These are phyloP conservation scores for Diaporthe citriasiana DNA, from an alignment of 2,329 filamentous ascomycete genomes.

Conservation along the genomic window DNA sequence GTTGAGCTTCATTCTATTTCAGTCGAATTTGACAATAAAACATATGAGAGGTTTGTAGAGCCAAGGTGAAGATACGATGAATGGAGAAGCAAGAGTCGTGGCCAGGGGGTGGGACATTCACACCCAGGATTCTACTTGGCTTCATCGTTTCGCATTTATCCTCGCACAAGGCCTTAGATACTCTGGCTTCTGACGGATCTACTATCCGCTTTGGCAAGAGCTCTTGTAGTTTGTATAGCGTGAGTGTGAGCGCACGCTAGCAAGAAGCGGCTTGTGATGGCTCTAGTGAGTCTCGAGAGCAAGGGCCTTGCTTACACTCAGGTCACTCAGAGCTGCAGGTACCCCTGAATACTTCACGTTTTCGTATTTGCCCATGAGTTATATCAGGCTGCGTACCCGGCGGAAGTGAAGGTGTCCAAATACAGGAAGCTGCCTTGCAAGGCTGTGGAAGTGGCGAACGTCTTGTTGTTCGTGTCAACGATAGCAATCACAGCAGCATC, in stretches of 20 bases:
- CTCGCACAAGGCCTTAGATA: neutral
- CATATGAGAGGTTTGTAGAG: neutral
- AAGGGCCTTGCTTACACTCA: neutral
- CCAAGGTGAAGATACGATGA: neutral
- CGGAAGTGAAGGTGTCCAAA: neutral
- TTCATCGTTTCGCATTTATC: neutral
- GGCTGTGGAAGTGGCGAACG: neutral
- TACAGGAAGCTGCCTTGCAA: neutral
- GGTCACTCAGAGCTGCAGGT: neutral
- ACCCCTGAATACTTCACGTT: too few species aligned
- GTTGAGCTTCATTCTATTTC: constrained; percentile 8
- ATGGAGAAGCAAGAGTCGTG: neutral
- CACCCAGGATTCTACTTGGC: neutral
- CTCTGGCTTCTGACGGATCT: neutral
- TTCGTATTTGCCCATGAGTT: too few species aligned
- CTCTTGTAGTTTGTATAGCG: neutral
- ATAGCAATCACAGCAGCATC: neutral
- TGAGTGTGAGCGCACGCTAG: neutral
- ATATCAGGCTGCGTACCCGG: neutral
- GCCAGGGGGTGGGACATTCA: neutral
- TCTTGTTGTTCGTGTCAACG: neutral
- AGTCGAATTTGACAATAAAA: too few species aligned
- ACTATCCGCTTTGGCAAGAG: neutral
- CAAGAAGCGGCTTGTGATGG: neutral
- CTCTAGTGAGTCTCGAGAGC: neutral